Base-by-base conservation (phyloP, 1,139 yeast genomes). In the Protomyces arabidopsidicola region DNA sequence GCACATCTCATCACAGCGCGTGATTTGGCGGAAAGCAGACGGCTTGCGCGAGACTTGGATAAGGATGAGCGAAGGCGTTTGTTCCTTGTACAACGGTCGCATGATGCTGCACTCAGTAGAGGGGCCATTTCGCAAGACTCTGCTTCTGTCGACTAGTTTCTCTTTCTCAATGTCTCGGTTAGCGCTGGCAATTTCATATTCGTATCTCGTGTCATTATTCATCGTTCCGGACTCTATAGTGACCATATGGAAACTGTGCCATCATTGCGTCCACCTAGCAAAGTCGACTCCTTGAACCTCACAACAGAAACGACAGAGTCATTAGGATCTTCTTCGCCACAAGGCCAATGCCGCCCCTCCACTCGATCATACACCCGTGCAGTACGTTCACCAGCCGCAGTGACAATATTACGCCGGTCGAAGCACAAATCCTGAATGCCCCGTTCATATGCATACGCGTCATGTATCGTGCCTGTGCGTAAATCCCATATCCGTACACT, bases 401-500 rank as follows among this genome's bases (percentile, higher is more conserved):
- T 76, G 0, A 83, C 84, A 24, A 86, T 81, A 63, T 82, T 76
- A 55, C 81, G 73, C 6, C 79, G 71, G 69, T 85, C 89, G 71
- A 86, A 83, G 68, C 82, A 83, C 55, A 85, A 70, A 16, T 82
- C 76, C 5, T 79, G 75, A 53, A 85, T 81, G 12, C 84, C 82
- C 5, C 76, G 72, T 64, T 79, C 82, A 68, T 83, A 84, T 1
- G 85, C 83, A 73, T 82, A 82, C 1, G 86, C 84, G 69, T 84
- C 86, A 52, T 79, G 75, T 39, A 84, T 79, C 4, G 81, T 78
- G 12, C 91, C 91, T 0, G 84, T 84, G 66, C 90, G 78, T 52
- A 87, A 74, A 72, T 86, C 91, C 91, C 93, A 87, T 27, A 85
- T 78, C 63, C 89, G 78, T 10, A 86, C 79, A 14, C 86, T 83